Evolutionary conservation across 169 alveolate species (phyloP).

Genomic region (Plasmodium cynomolgi): DNA sequence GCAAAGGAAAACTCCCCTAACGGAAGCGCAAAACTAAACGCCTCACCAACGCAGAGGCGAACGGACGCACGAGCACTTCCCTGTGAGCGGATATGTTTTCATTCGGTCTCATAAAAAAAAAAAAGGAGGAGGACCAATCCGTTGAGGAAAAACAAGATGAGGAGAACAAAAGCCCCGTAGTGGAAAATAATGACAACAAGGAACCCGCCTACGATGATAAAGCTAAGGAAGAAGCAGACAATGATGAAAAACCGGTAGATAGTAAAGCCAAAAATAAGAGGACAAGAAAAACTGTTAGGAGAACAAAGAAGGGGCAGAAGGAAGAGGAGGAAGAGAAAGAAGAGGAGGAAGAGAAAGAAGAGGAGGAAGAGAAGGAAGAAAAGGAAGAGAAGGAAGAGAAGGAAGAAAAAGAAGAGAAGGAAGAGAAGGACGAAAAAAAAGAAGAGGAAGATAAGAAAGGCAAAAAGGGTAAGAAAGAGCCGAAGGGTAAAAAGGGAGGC

Average conservation of each 20-base stretch:
- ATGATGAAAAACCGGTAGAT: slow-evolving; percentile 16
- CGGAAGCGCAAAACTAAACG: background rate
- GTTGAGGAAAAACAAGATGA: slow-evolving; percentile 11
- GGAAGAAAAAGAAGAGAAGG: slow-evolving; percentile 13
- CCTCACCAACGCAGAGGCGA: background rate
- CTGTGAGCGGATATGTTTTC: slow-evolving; percentile 36
- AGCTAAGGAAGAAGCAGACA: slow-evolving; percentile 2
- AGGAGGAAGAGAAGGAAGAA: slow-evolving; percentile 8
- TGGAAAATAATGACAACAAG: slow-evolving; percentile 6
- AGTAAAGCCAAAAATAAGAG: background rate
- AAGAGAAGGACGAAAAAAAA: background rate
- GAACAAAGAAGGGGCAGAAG: background rate
- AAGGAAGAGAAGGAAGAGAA: slow-evolving; percentile 1
- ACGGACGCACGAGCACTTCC: background rate
- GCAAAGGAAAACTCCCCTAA: background rate
- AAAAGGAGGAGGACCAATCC: slow-evolving; percentile 37
- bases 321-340: slow-evolving; percentile 14
- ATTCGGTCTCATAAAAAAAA: slow-evolving; percentile 15
- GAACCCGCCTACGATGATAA: background rate
- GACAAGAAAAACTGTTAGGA: background rate
- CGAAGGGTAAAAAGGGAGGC: background rate
- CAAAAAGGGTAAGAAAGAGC: background rate
- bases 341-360: background rate
- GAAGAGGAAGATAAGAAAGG: background rate
- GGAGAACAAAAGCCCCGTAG: background rate